These are phyloP conservation scores for Ogataea thermomethanolica DNA, from an alignment of 805 yeast species.

Conservation along the genomic window DNA sequence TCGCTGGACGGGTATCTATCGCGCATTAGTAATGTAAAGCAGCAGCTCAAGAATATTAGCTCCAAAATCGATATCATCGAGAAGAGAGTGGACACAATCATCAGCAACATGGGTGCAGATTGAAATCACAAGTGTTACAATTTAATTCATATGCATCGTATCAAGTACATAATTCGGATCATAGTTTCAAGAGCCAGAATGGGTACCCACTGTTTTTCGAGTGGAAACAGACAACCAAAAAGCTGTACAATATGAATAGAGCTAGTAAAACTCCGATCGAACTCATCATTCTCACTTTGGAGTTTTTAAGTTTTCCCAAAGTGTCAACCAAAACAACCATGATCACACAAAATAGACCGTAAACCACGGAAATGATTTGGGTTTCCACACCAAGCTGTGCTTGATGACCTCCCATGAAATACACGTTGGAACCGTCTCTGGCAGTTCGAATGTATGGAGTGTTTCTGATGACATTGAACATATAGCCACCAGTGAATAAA, in stretches of 20 bases:
- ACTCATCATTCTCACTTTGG: slow-evolving; percentile 46
- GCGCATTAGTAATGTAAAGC: slow-evolving; percentile 25
- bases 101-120: slow-evolving; percentile 13
- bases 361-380: slow-evolving; percentile 72
- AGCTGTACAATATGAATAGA: slow-evolving; percentile 58
- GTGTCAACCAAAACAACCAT: slow-evolving; percentile 56
- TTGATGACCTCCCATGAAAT: slow-evolving; percentile 58
- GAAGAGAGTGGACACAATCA: slow-evolving; percentile 31
- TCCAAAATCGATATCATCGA: slow-evolving; percentile 37
- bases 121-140: neutral
- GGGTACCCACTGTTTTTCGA: slow-evolving; percentile 79
- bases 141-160: slow-evolving; percentile 5
- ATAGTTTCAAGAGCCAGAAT: slow-evolving; percentile 42
- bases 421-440: slow-evolving; percentile 36
- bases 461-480: slow-evolving; percentile 85
- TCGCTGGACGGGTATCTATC: slow-evolving; percentile 19
- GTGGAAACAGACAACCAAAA: slow-evolving; percentile 61
- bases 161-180: slow-evolving; percentile 18
- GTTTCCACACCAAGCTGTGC: slow-evolving; percentile 85
- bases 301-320: slow-evolving; percentile 47
- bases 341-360: slow-evolving; percentile 62
- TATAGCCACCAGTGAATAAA: slow-evolving; percentile 81
- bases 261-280: slow-evolving; percentile 42
- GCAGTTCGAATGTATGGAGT: slow-evolving; percentile 56
- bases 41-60: slow-evolving; percentile 23